These are phyloP conservation scores for Fraxinus sp. DNA, from an alignment of 305 asterid species.

Conservation along the genomic window DNA sequence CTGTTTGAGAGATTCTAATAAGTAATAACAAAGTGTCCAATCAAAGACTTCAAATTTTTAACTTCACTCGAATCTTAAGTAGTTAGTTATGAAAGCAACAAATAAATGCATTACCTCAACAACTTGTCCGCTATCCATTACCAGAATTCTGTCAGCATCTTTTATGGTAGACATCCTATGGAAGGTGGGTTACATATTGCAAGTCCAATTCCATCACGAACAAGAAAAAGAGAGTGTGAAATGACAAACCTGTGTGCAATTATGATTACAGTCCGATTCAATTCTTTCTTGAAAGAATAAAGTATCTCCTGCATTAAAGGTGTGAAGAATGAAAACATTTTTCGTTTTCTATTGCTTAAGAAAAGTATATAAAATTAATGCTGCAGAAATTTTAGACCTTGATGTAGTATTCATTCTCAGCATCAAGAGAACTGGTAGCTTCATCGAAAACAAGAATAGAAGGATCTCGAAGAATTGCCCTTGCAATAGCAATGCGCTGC, in stretches of 20 bases:
- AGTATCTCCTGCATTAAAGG: slow-evolving; percentile 37
- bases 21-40: not conserved
- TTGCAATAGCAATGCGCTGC: slow-evolving; percentile 49
- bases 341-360: not conserved
- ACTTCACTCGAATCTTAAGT: not conserved
- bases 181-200: slow-evolving; percentile 17
- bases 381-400: slow-evolving; percentile 27
- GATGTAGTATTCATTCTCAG: slow-evolving; percentile 47
- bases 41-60: not conserved
- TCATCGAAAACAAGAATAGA: slow-evolving; percentile 40
- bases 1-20: not conserved
- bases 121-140: slow-evolving; percentile 40
- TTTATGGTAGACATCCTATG: slow-evolving; percentile 45
- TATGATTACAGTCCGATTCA: slow-evolving; percentile 35
- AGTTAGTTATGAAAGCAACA: not conserved
- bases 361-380: not conserved
- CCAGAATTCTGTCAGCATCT: slow-evolving; percentile 50
- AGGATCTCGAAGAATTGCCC: slow-evolving; percentile 49
- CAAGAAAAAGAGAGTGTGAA: not conserved
- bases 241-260: slow-evolving; percentile 40
- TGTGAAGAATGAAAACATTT: not conserved
- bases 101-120: slow-evolving; percentile 38
- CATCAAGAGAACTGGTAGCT: slow-evolving; percentile 58
- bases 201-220: not conserved
- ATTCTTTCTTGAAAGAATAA: slow-evolving; percentile 31